Evolutionary conservation across 2,329 filamentous ascomycete genomes (phyloP), one percentile per base, ranked within the genome.

Genomic region (Penicillium olsonii): DNA sequence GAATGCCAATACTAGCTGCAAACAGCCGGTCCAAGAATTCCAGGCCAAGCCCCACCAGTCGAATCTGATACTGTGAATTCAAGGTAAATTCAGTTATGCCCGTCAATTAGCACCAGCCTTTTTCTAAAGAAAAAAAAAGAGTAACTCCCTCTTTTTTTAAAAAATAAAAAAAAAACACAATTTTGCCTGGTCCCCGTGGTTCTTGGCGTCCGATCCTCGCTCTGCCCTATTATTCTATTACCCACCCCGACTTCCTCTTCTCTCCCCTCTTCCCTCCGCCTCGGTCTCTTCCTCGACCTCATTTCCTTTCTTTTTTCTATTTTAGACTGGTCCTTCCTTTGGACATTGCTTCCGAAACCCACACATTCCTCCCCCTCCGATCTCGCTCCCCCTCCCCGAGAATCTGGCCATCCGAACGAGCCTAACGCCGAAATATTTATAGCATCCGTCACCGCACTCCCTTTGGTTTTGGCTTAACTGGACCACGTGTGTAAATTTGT

Each of bases 191-290:
- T n/a, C 29, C 29, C 12, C 14, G n/a, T 45, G 50, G 31, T 47
- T 42, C 51, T 54, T 48, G 55, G 52, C 56, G 53, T 60, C 57
- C 49, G 53, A 56, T 56, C 52, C 50, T 57, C 57, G 51, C 52
- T 53, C 50, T 59, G 43, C 55, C 56, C 48, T 56, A 53, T 53
- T 50, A 45, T 22, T 26, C 43, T n/a, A 48, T 47, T 54, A 52
- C 50, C 45, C 48, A 53, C 52, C 51, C 45, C 49, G 48, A 48
- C 46, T 48, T 48, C 52, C 52, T 43, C 48, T 48, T 49, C 44
- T 39, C 39, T 50, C 46, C 45, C 49, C 51, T 48, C 35, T 45
- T 52, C 45, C 39, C 37, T 55, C 38, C 43, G 26, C 42, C 40
- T 46, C 45, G 26, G 42, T 47, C 44, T 33, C 39, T 43, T 44